Conservation (phyloP, 495 filamentous ascomycete genomes). For the Penicillium maclennaniae region DNA sequence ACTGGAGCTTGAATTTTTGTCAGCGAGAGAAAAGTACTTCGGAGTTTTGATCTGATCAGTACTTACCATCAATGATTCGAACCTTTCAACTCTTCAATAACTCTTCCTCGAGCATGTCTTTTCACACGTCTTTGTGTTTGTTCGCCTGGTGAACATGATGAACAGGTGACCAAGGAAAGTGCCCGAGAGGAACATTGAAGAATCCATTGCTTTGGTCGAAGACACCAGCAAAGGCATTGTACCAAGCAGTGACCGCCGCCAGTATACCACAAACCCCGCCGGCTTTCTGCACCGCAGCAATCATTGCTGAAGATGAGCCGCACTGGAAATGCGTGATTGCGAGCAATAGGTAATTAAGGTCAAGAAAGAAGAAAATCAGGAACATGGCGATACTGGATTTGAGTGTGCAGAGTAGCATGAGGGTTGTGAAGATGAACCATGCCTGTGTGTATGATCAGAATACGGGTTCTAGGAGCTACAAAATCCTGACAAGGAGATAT, state of each 20-base stretch:
- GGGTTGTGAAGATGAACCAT: constrained; percentile 90
- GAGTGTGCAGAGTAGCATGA: constrained; percentile 76
- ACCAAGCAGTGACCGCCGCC: constrained; percentile 83
- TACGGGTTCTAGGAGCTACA: neutral
- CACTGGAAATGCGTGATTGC: constrained; percentile 59
- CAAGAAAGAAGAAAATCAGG: constrained; percentile 78
- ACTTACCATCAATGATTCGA: neutral
- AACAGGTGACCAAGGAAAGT: constrained; percentile 73
- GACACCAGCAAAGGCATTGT: constrained; percentile 84
- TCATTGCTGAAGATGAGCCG: constrained; percentile 31
- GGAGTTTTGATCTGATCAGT: too few relatives aligned
- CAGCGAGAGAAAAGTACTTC: too few relatives aligned
- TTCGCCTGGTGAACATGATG: constrained; percentile 9
- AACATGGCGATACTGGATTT: constrained; percentile 87
- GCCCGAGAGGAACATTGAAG: constrained; percentile 78
- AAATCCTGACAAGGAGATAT: neutral
- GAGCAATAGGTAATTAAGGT: constrained; percentile 69
- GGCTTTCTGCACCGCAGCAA: constrained; percentile 53
- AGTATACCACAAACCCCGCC: constrained; percentile 76
- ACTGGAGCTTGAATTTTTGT: too few relatives aligned
- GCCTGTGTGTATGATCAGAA: constrained; percentile 32
- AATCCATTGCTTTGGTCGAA: constrained; percentile 70
- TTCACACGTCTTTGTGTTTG: constrained; percentile 14
- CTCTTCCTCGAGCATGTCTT: neutral
- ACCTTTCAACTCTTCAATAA: neutral